These are phyloP conservation scores for Yarrowia deformans DNA, from an alignment of 805 yeast genomes.

Conservation along the genomic window DNA sequence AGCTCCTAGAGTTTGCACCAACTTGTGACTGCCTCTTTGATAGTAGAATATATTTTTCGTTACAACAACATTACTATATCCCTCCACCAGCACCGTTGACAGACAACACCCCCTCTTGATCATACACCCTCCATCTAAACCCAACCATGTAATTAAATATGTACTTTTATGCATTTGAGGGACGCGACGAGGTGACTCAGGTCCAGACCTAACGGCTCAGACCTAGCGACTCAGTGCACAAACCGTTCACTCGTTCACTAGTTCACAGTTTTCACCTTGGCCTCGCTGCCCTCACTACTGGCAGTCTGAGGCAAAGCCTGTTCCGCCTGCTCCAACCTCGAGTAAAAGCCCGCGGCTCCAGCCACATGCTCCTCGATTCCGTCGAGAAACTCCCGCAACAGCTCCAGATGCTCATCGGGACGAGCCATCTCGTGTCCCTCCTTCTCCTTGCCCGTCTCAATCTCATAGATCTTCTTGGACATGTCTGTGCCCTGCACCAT, in stretches of 20 bases:
- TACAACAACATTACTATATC: no score
- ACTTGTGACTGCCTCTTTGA: no score
- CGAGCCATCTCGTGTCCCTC: neutral
- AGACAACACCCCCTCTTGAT: no score
- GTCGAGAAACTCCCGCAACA: slow-evolving; percentile 1
- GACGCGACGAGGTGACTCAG: no score
- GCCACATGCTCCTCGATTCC: slow-evolving; percentile 8
- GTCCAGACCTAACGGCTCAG: no score
- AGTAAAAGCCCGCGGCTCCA: slow-evolving; percentile 2
- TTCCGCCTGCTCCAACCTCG: slow-evolving; percentile 11
- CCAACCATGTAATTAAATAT: slow-evolving; percentile 21
- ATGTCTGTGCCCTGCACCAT: neutral
- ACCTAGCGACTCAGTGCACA: no score
- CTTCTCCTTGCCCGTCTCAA: slow-evolving; percentile 1
- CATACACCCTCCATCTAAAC: neutral
- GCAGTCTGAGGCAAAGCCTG: slow-evolving; percentile 1
- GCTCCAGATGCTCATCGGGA: neutral
- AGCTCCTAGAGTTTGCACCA: no score
- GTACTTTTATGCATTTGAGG: slow-evolving; percentile 2
- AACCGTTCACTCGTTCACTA: neutral
- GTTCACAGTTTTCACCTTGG: neutral
- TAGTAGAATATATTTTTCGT: no score
- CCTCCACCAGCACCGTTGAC: no score
- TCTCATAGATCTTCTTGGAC: neutral
- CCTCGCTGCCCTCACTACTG: neutral